Evolutionary conservation across 495 filamentous ascomycete species (phyloP), one percentile per base, ranked within the genome.

Genomic region (Mytilinidion resinicola): DNA sequence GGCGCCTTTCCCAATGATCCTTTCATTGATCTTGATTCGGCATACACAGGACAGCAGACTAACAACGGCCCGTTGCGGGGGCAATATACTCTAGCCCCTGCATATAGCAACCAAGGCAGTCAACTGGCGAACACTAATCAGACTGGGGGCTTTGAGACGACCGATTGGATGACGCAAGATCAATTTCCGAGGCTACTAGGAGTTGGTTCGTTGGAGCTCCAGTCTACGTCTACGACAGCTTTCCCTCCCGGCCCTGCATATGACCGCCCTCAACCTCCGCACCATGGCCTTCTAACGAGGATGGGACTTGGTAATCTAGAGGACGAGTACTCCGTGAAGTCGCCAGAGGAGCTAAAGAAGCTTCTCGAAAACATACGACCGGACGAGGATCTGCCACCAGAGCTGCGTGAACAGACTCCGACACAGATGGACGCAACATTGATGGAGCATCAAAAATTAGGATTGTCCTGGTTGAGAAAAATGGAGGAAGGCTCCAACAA

Each of bases 401-500:
- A 72, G 15, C 39, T 61, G 3, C 72, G 71, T 4, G 64, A 70
- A 14, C 61, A 65, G 30, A 93, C 87, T 0, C 91, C 91, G 0
- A 76, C 78, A 19, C 85, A 79, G 3, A 80, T 96, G 68, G 80
- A 73, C n/a, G 84, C 82, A 49, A 74, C 78, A 1, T 73, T 96
- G 4, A 85, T 91, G 74, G 80, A 87, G 46, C 91, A 96, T 65
- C 91, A 96, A 68, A 88, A 90, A 57, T 68, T 95, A 14, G 91
- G 88, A 14, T 68, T 96, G 41, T 77, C 82, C 0, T 96, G 91
- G 91, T 80, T 95, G 76, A 86, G 84, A 64, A 77, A 82, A 7
- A 90, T 88, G 79, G 91, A 96, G 70, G 81, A 86, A 48, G 82
- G 85, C 12, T 78, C 74, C 3, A 87, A 87, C 57, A 89, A 86